Base-by-base conservation (phyloP, 805 yeast species). In the Priceomyces fermenticarens region DNA sequence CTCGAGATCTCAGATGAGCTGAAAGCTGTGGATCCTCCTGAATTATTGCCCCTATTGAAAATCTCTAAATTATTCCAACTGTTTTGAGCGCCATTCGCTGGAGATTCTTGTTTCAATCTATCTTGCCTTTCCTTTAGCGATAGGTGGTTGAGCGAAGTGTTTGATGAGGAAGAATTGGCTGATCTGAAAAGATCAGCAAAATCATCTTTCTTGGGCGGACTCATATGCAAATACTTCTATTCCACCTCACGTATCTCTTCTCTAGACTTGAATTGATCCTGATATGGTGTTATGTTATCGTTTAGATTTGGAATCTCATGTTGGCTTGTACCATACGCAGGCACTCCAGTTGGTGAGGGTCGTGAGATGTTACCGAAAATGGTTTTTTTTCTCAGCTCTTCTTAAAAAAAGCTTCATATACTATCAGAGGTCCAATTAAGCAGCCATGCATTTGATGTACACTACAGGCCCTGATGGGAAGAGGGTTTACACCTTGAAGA, bases 401-500 rank as follows among this genome's bases (percentile, higher is more conserved):
- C 25, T 20, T 20, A 20, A 20, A 29, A 29, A 29, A 29, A 29
- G 32, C 13, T 29, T n/a, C 6, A 29, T 12, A 14, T 12, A 29
- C 4, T 29, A n/a, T 29, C 15, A 6, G 4, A 29, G 14, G 15
- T 14, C 13, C 28, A 27, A 33, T 25, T 28, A 12, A 39, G 29
- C 17, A 65, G 67, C 52, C 47, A 93, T 93, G 99, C 99, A 93
- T 85, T 85, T 93, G 69, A 93, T 93, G 99, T 93, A 86, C 89
- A 90, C 97, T 46, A 68, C 85, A 61, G 96, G 90, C 59, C 80
- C 81, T 47, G 96, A 90, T 55, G 99, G 99, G 56, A 91, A 91
- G 78, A 85, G 99, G 70, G 67, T 86, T 58, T 93, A 93, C 79
- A 93, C 99, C 41, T 76, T 93, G 53, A 74, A 87, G 67, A 93